Conservation (phyloP, 768 basidiomycete genomes). For the Pisolithus tinctorius region DNA sequence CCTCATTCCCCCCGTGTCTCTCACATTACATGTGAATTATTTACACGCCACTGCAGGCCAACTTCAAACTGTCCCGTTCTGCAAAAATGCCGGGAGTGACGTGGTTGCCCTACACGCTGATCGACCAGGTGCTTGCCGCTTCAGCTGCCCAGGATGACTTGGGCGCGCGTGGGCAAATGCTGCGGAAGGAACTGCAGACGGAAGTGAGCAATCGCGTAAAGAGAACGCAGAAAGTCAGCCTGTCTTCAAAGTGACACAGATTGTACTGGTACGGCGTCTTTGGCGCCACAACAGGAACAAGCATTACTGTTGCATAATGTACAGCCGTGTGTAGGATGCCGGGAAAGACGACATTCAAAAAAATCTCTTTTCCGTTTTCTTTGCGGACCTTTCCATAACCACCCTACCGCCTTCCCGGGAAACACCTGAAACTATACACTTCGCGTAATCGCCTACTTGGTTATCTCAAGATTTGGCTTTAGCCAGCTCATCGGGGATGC, state of each 20-base stretch:
- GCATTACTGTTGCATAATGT: not conserved
- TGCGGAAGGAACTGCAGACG: conserved; percentile 46
- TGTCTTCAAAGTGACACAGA: conserved; percentile 20
- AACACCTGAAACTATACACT: too few relatives aligned
- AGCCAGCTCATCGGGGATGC: too few relatives aligned
- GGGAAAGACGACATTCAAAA: too few relatives aligned
- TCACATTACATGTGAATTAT: not conserved
- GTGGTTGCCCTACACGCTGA: conserved; percentile 78
- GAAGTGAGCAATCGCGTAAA: conserved; percentile 60
- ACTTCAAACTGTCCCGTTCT: conserved; percentile 44
- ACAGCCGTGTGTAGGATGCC: not conserved
- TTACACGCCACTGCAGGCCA: conserved; percentile 35
- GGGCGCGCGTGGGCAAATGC: conserved; percentile 33
- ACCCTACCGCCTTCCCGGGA: too few relatives aligned
- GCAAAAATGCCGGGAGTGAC: conserved; percentile 53
- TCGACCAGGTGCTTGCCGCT: conserved; percentile 74
- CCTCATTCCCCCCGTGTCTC: conserved; percentile 6
- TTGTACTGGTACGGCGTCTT: not conserved
- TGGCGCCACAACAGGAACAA: too few relatives aligned
- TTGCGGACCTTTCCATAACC: too few relatives aligned
- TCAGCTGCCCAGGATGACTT: conserved; percentile 48
- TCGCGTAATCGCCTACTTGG: too few relatives aligned
- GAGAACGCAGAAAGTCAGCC: conserved; percentile 61
- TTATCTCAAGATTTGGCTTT: too few relatives aligned
- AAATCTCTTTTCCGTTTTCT: too few relatives aligned